phyloP scores from a whole-genome alignment of 352 stramenopile species.

The Aphanomyces cochlioides region DNA sequence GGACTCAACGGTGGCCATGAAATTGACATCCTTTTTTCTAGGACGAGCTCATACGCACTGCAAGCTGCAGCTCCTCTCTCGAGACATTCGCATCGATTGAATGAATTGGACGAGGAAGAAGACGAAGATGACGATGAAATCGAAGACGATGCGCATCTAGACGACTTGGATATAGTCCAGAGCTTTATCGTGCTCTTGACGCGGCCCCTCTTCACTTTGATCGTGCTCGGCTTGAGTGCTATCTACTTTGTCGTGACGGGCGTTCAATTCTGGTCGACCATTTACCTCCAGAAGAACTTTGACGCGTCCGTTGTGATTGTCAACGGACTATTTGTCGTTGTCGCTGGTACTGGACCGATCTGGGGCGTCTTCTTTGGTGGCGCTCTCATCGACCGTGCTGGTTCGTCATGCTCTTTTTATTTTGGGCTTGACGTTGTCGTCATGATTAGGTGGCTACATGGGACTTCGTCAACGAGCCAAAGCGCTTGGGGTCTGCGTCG shows the following conservation, averaged over 20 bases:
- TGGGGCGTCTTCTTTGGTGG: conserved; percentile 78
- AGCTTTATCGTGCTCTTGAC: conserved; percentile 54
- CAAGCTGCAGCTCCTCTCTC: no score
- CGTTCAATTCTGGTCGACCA: conserved; percentile 85
- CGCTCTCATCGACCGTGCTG: conserved; percentile 67
- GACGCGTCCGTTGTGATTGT: conserved; percentile 79
- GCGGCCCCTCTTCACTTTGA: conserved; percentile 72
- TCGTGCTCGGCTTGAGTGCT: conserved; percentile 68
- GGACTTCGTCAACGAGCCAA: conserved; percentile 68
- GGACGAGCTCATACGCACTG: no score
- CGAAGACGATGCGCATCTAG: conserved; percentile 16
- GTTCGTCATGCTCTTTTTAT: conserved; percentile 5
- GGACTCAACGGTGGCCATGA: no score
- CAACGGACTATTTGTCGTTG: conserved; percentile 76
- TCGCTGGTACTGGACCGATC: conserved; percentile 72
- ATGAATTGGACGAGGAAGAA: background rate
- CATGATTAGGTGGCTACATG: conserved; percentile 60
- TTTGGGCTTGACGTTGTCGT: background rate
- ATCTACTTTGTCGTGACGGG: conserved; percentile 85
- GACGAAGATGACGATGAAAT: conserved; percentile 15
- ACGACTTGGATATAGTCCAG: conserved; percentile 16
- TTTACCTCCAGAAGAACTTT: conserved; percentile 86
- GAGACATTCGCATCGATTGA: background rate
- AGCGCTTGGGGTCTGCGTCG: conserved; percentile 72
- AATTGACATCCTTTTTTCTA: no score